These are phyloP conservation scores for Lactarius evosmus DNA, from an alignment of 768 basidiomycete genomes.

Conservation along the genomic window DNA sequence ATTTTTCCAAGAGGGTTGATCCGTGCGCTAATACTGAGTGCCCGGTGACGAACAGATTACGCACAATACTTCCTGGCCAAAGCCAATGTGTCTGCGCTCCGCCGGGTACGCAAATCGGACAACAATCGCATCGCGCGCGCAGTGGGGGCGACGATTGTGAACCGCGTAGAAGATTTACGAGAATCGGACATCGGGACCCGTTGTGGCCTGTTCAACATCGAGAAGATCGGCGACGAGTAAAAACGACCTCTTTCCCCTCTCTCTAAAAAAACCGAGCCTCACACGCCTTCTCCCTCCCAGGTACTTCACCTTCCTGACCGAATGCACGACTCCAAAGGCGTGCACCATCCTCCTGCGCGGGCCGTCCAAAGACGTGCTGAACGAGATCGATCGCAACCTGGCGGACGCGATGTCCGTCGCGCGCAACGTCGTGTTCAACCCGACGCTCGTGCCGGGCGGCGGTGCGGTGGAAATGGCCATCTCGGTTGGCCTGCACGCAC, in stretches of 20 bases:
- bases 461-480: conserved; percentile 99
- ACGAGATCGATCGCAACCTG: conserved; percentile 96
- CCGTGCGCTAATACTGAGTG: not conserved
- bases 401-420: conserved; percentile 98
- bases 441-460: conserved; percentile 88
- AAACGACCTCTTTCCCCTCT: conserved; percentile 15
- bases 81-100: conserved; percentile 86
- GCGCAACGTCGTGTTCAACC: conserved; percentile 95
- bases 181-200: conserved; percentile 89
- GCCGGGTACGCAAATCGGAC: conserved; percentile 97
- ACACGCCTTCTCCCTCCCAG: conserved; percentile 37
- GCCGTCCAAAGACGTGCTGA: conserved; percentile 96
- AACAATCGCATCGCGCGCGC: conserved; percentile 98
- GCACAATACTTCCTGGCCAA: conserved; percentile 90
- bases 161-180: conserved; percentile 90
- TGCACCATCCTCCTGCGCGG: conserved; percentile 98
- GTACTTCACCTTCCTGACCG: conserved; percentile 96
- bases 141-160: conserved; percentile 94
- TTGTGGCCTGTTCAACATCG: conserved; percentile 95
- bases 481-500: conserved; percentile 78
- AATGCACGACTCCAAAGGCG: conserved; percentile 87
- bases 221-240: conserved; percentile 95
- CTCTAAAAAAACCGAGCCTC: not conserved
- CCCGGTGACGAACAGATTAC: conserved; percentile 53
- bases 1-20: not conserved